A percentile compares a stretch with the other conserved stretches of the same genome.
Evolutionary conservation across 108 stramenopile genomes (phyloP).

Genomic region (Asterionellopsis glacialis): DNA sequence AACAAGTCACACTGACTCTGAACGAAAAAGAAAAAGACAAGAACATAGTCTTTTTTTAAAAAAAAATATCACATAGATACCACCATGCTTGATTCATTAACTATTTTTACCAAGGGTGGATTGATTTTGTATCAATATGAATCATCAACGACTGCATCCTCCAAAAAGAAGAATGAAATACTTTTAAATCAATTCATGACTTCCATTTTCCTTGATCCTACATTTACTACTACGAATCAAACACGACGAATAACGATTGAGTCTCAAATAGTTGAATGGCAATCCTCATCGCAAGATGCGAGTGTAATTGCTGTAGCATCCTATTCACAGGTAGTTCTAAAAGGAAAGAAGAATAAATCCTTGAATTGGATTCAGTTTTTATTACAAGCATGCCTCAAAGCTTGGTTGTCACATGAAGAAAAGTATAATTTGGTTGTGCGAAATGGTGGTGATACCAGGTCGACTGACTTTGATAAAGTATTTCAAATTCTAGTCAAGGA

Average conservation of each 20-base stretch:
- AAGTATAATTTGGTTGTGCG: not conserved
- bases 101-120: constrained; percentile 70
- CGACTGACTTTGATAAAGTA: constrained; percentile 31
- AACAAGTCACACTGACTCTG: no score
- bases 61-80: no score
- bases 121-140: constrained; percentile 45
- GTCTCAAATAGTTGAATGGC: no score
- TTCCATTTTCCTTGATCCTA: constrained; percentile 7
- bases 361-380: constrained; percentile 1
- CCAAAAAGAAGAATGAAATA: not conserved
- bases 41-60: no score
- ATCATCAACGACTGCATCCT: not conserved
- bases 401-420: not conserved
- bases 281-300: no score
- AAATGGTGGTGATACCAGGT: constrained; percentile 2
- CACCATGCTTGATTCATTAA: constrained; percentile 62
- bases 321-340: no score
- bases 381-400: not conserved
- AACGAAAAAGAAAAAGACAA: no score
- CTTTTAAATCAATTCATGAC: constrained; percentile 1
- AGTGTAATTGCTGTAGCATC: no score
- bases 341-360: not conserved
- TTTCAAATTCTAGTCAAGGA: constrained; percentile 39
- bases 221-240: not conserved
- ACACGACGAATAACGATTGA: not conserved